Base-by-base conservation (phyloP, 2,329 filamentous ascomycete genomes). In the Akanthomyces muscarius region DNA sequence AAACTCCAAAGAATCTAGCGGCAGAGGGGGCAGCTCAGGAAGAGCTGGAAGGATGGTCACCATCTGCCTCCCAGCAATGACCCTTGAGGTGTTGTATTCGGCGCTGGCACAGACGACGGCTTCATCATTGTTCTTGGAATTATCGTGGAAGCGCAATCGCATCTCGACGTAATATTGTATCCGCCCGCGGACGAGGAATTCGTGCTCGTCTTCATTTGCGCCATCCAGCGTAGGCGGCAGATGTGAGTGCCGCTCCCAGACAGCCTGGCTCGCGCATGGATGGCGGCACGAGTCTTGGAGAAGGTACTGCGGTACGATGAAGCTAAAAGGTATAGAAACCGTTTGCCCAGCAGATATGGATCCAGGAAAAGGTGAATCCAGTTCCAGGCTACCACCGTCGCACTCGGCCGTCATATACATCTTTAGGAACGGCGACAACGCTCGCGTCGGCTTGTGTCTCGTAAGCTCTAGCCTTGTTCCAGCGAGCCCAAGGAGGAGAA, bases 151-250 rank as follows among this genome's bases (percentile, higher is more conserved):
- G 33, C 30, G 50, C 2, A 61, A 21, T 7, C 59, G 59, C 59
- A 61, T 61, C 38, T 61, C 59, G 8, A 54, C 30, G 23, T 54
- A 54, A 25, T 61, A 61, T 44, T 53, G 58, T 53, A 61, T 61
- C 41, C 50, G 59, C 2, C 59, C 59, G 8, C 59, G 59, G 6
- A 41, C 50, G 6, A 54, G 50, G 6, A 61, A 61, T 6, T 54
- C 50, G 28, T 54, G 59, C 16, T 48, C 41, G 4, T 48, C 41
- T 11, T 47, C 16, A 13, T 47, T 38, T 21, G 38, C 25, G 57
- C 48, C 48, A 13, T 61, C 50, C 3, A 54, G 21, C 6, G 59
- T 61, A 16, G 59, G 59, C 13, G 50, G 59, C 28, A 61, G 42
- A 48, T 48, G 59, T 6, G 30, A 25, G n/a, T 54, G 59, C 5